Evolutionary conservation across 495 filamentous ascomycete genomes (phyloP).

Genomic region (Bryoglossum gracile): DNA sequence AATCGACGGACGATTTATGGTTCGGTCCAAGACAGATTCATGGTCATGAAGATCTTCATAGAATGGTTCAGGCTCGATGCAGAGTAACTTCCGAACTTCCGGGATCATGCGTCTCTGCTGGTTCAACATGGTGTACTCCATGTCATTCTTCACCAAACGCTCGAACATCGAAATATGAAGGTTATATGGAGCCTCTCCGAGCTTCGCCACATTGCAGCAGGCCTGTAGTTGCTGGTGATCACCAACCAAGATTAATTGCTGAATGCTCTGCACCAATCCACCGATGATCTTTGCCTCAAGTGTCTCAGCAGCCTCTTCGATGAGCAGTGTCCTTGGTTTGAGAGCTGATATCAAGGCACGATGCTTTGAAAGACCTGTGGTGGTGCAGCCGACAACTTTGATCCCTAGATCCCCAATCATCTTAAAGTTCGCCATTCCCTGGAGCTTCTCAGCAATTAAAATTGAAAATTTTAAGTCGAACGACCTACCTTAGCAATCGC

Average conservation of each 20-base stretch:
- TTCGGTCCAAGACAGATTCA: constrained; percentile 43
- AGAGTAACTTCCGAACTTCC: constrained; percentile 56
- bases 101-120: constrained; percentile 67
- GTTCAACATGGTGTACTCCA: constrained; percentile 54
- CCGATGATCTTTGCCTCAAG: constrained; percentile 59
- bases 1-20: constrained; percentile 45
- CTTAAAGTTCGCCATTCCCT: constrained; percentile 11
- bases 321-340: constrained; percentile 56
- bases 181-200: constrained; percentile 50
- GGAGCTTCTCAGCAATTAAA: constrained; percentile 15
- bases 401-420: constrained; percentile 17
- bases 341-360: constrained; percentile 62
- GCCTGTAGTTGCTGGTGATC: constrained; percentile 71
- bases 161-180: constrained; percentile 71
- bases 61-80: constrained; percentile 32
- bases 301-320: constrained; percentile 73
- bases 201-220: constrained; percentile 45
- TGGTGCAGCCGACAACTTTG: constrained; percentile 67
- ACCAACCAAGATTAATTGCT: constrained; percentile 70
- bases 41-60: constrained; percentile 69
- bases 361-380: constrained; percentile 76
- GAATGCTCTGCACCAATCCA: constrained; percentile 57
- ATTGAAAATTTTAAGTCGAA: no score
- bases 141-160: constrained; percentile 60
- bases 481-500: constrained; percentile 51